These are phyloP conservation scores for Exophiala dermatitidis DNA, from an alignment of 2,329 filamentous ascomycete genomes.

Conservation along the genomic window DNA sequence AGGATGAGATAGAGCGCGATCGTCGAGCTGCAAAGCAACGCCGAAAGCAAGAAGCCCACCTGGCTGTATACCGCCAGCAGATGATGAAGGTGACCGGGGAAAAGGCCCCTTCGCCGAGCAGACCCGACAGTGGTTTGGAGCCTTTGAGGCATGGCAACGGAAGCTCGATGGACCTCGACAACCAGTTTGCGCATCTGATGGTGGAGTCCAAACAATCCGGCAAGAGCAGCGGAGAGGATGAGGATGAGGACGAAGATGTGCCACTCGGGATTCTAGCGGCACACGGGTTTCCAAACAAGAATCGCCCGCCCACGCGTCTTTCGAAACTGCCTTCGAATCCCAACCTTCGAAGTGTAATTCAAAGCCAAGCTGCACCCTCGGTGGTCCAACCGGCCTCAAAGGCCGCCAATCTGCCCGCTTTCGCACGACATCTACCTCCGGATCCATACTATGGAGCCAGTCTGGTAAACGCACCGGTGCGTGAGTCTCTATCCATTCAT, in stretches of 20 bases:
- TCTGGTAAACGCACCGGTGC: slow-evolving; percentile 61
- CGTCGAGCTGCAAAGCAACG: slow-evolving; percentile 67
- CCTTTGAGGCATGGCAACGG: slow-evolving; percentile 3
- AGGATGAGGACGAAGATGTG: slow-evolving; percentile 79
- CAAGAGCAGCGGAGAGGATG: slow-evolving; percentile 38
- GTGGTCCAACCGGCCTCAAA: slow-evolving; percentile 41
- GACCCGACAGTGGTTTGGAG: slow-evolving; percentile 15
- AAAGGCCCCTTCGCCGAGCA: slow-evolving; percentile 49
- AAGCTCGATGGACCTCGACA: slow-evolving; percentile 27
- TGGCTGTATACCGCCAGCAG: slow-evolving; percentile 82
- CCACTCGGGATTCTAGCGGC: slow-evolving; percentile 79
- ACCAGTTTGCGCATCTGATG: slow-evolving; percentile 33
- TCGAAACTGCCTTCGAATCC: slow-evolving; percentile 61
- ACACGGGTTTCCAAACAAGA: slow-evolving; percentile 77
- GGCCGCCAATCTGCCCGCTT: slow-evolving; percentile 61
- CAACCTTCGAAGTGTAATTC: slow-evolving; percentile 46
- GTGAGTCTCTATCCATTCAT: slow-evolving; percentile 67
- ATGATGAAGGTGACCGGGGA: slow-evolving; percentile 96
- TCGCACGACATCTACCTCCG: slow-evolving; percentile 71
- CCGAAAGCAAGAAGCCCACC: slow-evolving; percentile 80
- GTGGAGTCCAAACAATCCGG: slow-evolving; percentile 34
- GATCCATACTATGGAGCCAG: slow-evolving; percentile 80
- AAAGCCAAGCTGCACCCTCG: slow-evolving; percentile 50
- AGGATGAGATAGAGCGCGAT: slow-evolving; percentile 71
- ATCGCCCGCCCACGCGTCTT: slow-evolving; percentile 63